These are phyloP conservation scores for Podaxis sp. DNA, from an alignment of 768 basidiomycete species.

Conservation along the genomic window DNA sequence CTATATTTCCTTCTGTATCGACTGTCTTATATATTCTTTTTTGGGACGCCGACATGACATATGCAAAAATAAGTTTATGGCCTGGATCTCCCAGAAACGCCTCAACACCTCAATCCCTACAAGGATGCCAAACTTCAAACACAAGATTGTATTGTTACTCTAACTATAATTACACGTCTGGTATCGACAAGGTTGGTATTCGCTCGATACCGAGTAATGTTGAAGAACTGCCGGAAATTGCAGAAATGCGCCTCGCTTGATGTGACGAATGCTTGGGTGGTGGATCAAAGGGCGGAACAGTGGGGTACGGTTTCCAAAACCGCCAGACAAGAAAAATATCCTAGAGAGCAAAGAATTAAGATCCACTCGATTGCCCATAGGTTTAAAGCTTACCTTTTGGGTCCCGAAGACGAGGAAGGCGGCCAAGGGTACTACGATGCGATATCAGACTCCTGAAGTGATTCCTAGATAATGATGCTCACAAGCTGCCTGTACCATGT, in stretches of 20 bases:
- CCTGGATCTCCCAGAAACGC: not conserved
- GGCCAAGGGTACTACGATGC: slow-evolving; percentile 44
- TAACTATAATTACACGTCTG: slow-evolving; percentile 13
- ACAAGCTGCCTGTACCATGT: slow-evolving; percentile 53
- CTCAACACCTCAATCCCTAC: not conserved
- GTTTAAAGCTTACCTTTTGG: slow-evolving; percentile 37
- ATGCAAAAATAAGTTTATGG: not conserved
- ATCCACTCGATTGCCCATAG: not conserved
- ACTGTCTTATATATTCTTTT: slow-evolving; percentile 14
- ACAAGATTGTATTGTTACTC: not conserved
- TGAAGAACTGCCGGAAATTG: not conserved
- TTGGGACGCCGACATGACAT: not conserved
- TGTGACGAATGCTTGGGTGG: slow-evolving; percentile 9
- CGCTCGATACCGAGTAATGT: not conserved
- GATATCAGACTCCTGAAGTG: not conserved
- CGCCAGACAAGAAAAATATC: slow-evolving; percentile 39
- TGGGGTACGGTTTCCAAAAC: slow-evolving; percentile 25
- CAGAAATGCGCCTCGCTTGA: not conserved
- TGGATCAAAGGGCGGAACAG: slow-evolving; percentile 10
- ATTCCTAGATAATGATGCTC: slow-evolving; percentile 20
- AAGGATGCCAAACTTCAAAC: not conserved
- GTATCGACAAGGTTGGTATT: not conserved
- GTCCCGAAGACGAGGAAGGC: slow-evolving; percentile 49
- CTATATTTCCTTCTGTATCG: slow-evolving; percentile 28
- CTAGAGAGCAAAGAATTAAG: slow-evolving; percentile 25